Percentiles rank a stretch among this genome's conserved stretches.
Conservation (phyloP, 1,139 yeast species). For the Zhuliangozyma blackwelliae region DNA sequence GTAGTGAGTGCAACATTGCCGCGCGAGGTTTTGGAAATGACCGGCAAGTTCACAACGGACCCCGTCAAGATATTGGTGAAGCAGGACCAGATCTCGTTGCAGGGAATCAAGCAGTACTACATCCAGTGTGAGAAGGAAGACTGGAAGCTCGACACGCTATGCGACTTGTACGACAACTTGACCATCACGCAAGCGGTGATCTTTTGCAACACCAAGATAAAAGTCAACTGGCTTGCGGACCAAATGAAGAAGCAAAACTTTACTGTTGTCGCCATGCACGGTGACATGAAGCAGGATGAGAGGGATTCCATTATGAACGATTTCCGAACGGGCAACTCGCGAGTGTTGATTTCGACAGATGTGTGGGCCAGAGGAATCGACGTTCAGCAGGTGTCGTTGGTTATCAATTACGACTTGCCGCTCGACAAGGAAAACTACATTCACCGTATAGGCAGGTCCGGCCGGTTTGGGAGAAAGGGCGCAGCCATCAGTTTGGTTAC, state of each 20-base stretch:
- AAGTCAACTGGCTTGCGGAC: slow-evolving; percentile 88
- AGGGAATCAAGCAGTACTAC: slow-evolving; percentile 85
- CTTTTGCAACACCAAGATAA: slow-evolving; percentile 87
- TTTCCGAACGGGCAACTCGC: slow-evolving; percentile 68
- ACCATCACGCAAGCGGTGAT: slow-evolving; percentile 95
- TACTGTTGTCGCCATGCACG: slow-evolving; percentile 92
- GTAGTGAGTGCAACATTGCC: slow-evolving; percentile 93
- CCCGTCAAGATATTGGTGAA: slow-evolving; percentile 90
- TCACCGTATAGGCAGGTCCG: slow-evolving; percentile 93
- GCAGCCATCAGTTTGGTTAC: slow-evolving; percentile 89
- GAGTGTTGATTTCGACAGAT: slow-evolving; percentile 91
- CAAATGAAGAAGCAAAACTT: slow-evolving; percentile 77
- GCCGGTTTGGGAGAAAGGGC: slow-evolving; percentile 95
- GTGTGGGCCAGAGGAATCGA: slow-evolving; percentile 98
- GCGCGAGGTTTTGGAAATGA: slow-evolving; percentile 78
- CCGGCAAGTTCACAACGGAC: slow-evolving; percentile 82
- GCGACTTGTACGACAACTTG: slow-evolving; percentile 90
- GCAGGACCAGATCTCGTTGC: slow-evolving; percentile 81
- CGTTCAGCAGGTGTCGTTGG: slow-evolving; percentile 95
- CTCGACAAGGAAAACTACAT: slow-evolving; percentile 81
- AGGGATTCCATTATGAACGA: slow-evolving; percentile 88
- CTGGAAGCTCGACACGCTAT: slow-evolving; percentile 92
- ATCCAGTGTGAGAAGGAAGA: slow-evolving; percentile 87
- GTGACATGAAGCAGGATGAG: slow-evolving; percentile 94
- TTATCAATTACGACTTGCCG: slow-evolving; percentile 89